Percentiles rank a stretch among this genome's conserved stretches.
These are phyloP conservation scores for Cyberlindnera samutprakarnensis DNA, from an alignment of 805 yeast species.

Conservation along the genomic window DNA sequence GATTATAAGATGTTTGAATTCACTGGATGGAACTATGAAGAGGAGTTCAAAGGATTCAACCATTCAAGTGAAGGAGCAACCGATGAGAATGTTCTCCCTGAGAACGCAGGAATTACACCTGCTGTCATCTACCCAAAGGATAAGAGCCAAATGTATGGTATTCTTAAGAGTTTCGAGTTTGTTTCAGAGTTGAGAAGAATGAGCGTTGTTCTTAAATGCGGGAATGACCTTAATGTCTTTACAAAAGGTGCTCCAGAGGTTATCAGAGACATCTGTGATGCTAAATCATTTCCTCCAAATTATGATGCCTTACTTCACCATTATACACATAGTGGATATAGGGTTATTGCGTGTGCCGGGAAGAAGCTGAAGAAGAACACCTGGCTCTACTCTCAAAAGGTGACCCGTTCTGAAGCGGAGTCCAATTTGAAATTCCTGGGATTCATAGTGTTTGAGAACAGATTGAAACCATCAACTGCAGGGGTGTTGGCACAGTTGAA, in stretches of 20 bases:
- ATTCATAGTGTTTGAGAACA: conserved; percentile 87
- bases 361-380: conserved; percentile 40
- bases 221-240: conserved; percentile 40
- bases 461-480: conserved; percentile 64
- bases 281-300: conserved; percentile 63
- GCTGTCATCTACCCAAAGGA: conserved; percentile 41
- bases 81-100: conserved; percentile 33
- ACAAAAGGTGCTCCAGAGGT: conserved; percentile 98
- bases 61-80: conserved; percentile 31
- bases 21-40: conserved; percentile 69
- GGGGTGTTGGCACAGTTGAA: conserved; percentile 51
- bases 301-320: conserved; percentile 67
- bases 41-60: conserved; percentile 43
- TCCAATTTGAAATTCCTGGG: conserved; percentile 68
- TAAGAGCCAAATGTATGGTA: conserved; percentile 33
- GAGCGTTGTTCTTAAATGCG: conserved; percentile 67
- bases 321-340: conserved; percentile 88
- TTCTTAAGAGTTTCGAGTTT: conserved; percentile 67
- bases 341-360: conserved; percentile 92
- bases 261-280: conserved; percentile 67
- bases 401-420: conserved; percentile 63
- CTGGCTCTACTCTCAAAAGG: conserved; percentile 41
- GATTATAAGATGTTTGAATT: conserved; percentile 92
- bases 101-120: conserved; percentile 37
- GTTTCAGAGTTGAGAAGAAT: conserved; percentile 79